Percentiles rank a stretch among this genome's conserved stretches.
Evolutionary conservation across 148 eudicot species (phyloP).

Genomic region (Silene latifolia): DNA sequence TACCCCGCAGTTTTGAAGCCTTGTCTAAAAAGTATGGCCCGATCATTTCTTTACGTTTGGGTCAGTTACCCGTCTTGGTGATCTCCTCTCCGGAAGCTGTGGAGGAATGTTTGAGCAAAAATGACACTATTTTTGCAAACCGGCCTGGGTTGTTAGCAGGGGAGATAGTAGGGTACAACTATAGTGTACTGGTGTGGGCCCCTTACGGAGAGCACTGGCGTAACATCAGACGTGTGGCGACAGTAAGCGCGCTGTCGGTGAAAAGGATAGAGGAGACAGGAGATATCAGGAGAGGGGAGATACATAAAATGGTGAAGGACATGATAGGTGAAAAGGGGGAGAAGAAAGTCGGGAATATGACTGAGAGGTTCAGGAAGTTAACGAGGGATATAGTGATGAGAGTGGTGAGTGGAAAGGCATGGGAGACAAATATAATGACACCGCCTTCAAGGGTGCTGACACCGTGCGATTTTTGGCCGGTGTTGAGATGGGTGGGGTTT

Average conservation of each 20-base stretch:
- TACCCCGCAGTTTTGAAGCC: slow-evolving; percentile 18
- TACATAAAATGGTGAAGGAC: slow-evolving; percentile 12
- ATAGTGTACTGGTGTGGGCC: slow-evolving; percentile 19
- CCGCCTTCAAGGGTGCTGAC: slow-evolving; percentile 12
- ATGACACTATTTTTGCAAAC: slow-evolving; percentile 30
- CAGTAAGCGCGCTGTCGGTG: slow-evolving; percentile 21
- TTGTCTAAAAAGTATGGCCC: slow-evolving; percentile 29
- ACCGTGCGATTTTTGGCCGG: slow-evolving; percentile 39
- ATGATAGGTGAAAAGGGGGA: background rate
- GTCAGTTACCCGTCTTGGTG: no score
- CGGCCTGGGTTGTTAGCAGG: slow-evolving; percentile 22
- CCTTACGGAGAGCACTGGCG: slow-evolving; percentile 35
- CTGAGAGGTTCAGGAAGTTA: slow-evolving; percentile 4
- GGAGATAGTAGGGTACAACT: slow-evolving; percentile 25
- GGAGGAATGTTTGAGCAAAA: slow-evolving; percentile 27
- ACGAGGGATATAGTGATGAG: slow-evolving; percentile 32
- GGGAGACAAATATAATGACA: slow-evolving; percentile 4
- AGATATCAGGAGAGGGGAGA: slow-evolving; percentile 18
- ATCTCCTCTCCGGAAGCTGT: slow-evolving; percentile 19
- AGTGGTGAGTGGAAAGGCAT: slow-evolving; percentile 31
- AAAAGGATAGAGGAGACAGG: slow-evolving; percentile 19
- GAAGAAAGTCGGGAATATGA: slow-evolving; percentile 24
- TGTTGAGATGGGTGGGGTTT: slow-evolving; percentile 45
- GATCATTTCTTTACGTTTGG: slow-evolving; percentile 18
- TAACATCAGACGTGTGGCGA: slow-evolving; percentile 28